Evolutionary conservation across 192 early-diverging fungal species (phyloP), one percentile per base, ranked within the genome.

Genomic region (Linnemannia exigua): DNA sequence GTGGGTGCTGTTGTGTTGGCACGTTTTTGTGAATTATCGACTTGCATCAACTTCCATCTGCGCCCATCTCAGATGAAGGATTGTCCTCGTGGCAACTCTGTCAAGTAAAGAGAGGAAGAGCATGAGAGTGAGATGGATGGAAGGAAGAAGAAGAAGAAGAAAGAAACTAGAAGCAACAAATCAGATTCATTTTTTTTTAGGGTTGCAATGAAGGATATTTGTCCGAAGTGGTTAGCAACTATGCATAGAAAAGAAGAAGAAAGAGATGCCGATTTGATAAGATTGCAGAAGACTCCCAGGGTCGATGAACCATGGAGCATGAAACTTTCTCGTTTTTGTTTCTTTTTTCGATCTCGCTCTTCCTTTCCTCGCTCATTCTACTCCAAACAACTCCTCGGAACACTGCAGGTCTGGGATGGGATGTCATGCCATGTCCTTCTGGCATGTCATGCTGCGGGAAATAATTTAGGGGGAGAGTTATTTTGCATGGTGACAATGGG

Each of bases 231-330:
- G 14, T 31, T 12, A 22, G 28, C 19, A 1, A 15, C 19, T 7
- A 25, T 25, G 52, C 22, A n/a, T 54, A 20, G n/a, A 54, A 12
- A 63, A 63, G 58, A 63, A 63, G 58, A 63, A 63, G 0, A 31
- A 31, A 44, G 41, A 44, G 58, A 63, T 63, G 28, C 58, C 58
- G 58, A 63, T 63, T 63, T 31, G 58, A 63, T 63, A 31, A 63
- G 58, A 63, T 31, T 31, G 58, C 25, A 31, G 28, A 61, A 5
- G 6, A n/a, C n/a, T n/a, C n/a, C n/a, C n/a, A n/a, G n/a, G n/a
- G n/a, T n/a, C n/a, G 58, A 44, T 33, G 58, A 25, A 63, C 28
- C 25, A 31, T 25, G 54, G 25, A 61, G n/a, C 54, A 28, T 61
- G 54, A 28, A 61, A 22, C 8, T 2, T 61, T 61, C 28, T 61